Percentiles rank a stretch among this genome's conserved stretches.
phyloP scores from a whole-genome alignment of 2,329 filamentous ascomycete species.

The Nemania diffusa region DNA sequence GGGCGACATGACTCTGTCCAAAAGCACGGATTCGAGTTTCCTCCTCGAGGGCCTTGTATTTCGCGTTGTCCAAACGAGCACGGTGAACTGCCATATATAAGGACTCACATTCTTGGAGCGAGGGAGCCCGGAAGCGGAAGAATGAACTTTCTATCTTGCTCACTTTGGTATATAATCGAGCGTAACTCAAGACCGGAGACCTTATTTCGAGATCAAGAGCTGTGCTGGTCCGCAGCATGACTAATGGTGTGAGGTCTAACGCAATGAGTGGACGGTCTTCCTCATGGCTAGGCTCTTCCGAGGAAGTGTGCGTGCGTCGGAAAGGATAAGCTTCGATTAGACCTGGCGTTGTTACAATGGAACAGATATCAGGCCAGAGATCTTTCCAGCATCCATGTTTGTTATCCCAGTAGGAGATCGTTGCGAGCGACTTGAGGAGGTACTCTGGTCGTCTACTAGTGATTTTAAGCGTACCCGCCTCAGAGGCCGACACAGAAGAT shows the following conservation, averaged over 20 bases:
- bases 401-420: conserved; percentile 71
- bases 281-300: conserved; percentile 50
- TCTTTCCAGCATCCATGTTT: conserved; percentile 70
- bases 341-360: conserved; percentile 67
- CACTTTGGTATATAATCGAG: conserved; percentile 70
- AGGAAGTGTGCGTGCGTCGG: conserved; percentile 51
- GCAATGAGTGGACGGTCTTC: conserved; percentile 65
- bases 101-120: conserved; percentile 78
- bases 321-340: conserved; percentile 67
- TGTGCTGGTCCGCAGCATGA: conserved; percentile 89
- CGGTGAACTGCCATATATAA: conserved; percentile 90
- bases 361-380: conserved; percentile 62
- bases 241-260: conserved; percentile 89
- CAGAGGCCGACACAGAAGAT: conserved; percentile 85
- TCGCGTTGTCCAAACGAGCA: conserved; percentile 90
- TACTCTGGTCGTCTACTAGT: conserved; percentile 56
- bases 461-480: conserved; percentile 67
- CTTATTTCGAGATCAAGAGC: conserved; percentile 94
- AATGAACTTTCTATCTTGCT: conserved; percentile 73
- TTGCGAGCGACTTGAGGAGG: conserved; percentile 60
- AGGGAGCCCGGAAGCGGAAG: conserved; percentile 89
- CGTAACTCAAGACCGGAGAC: conserved; percentile 76
- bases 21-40: conserved; percentile 78
- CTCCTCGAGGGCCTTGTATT: conserved; percentile 77
- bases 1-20: conserved; percentile 64